phyloP scores from a whole-genome alignment of 805 yeast genomes.

The Yamadazyma philogaea region DNA sequence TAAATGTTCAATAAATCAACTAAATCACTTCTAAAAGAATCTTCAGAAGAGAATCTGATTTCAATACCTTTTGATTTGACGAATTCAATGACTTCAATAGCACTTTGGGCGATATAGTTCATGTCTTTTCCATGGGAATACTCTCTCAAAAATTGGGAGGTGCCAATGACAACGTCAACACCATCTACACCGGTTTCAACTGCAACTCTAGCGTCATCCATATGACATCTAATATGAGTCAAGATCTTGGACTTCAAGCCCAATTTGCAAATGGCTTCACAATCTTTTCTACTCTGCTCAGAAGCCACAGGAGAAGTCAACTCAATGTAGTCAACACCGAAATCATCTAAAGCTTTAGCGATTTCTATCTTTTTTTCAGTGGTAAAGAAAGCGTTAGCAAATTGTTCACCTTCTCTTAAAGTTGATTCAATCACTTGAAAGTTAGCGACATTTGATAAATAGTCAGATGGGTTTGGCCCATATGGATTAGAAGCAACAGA shows the following conservation, averaged over 20 bases:
- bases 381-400: conserved; percentile 93
- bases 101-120: conserved; percentile 94
- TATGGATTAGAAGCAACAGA: conserved; percentile 60
- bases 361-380: conserved; percentile 95
- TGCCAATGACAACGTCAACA: conserved; percentile 97
- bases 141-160: conserved; percentile 91
- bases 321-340: conserved; percentile 97
- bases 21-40: conserved; percentile 93
- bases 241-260: conserved; percentile 94
- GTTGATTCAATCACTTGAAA: conserved; percentile 95
- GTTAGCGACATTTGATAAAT: conserved; percentile 78
- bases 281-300: conserved; percentile 87
- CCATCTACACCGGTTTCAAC: conserved; percentile 99
- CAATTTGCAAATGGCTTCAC: conserved; percentile 97
- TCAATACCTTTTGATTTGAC: conserved; percentile 96
- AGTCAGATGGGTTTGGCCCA: conserved; percentile 94
- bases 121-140: conserved; percentile 98
- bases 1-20: conserved; percentile 93
- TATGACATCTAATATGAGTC: conserved; percentile 96
- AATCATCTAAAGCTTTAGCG: conserved; percentile 94
- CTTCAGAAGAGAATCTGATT: conserved; percentile 95
- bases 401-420: conserved; percentile 97
- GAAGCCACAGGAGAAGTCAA: conserved; percentile 97
- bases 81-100: conserved; percentile 94
- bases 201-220: conserved; percentile 97